Percentiles rank a stretch among this genome's conserved stretches.
phyloP scores from a whole-genome alignment of 345 rosid genomes.

The Hibiscus syriacus region DNA sequence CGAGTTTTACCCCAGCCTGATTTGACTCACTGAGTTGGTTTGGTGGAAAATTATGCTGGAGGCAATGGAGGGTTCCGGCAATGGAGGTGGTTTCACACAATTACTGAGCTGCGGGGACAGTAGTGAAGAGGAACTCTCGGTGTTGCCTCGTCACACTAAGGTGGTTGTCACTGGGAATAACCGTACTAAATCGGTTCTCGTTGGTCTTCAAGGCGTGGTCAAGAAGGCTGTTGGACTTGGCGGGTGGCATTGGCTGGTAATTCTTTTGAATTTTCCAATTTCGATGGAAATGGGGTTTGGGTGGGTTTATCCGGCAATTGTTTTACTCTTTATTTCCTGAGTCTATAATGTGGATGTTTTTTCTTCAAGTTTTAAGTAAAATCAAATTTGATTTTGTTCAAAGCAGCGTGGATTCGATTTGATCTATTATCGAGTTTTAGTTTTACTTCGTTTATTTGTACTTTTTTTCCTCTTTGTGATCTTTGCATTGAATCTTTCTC shows the following conservation, averaged over 20 bases:
- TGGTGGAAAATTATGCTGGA: slow-evolving; percentile 45
- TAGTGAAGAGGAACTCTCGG: slow-evolving; percentile 87
- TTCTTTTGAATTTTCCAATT: not conserved
- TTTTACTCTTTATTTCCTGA: not conserved
- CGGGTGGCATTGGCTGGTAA: slow-evolving; percentile 99
- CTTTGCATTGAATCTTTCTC: not conserved
- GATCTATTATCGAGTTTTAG: not conserved
- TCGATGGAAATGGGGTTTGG: not conserved
- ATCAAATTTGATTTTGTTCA: not conserved
- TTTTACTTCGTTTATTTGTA: not conserved
- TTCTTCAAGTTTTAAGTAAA: not conserved
- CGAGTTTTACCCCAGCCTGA: not conserved
- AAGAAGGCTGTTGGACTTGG: slow-evolving; percentile 97
- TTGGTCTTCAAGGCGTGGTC: slow-evolving; percentile 91
- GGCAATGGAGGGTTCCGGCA: slow-evolving; percentile 58
- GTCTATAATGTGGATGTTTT: not conserved
- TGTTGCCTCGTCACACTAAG: slow-evolving; percentile 90
- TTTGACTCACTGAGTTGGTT: slow-evolving; percentile 6
- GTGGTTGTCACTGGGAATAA: slow-evolving; percentile 95
- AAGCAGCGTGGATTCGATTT: slow-evolving; percentile 27
- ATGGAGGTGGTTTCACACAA: slow-evolving; percentile 67
- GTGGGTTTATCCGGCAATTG: not conserved
- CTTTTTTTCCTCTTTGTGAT: not conserved
- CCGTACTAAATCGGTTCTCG: slow-evolving; percentile 92
- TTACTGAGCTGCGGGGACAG: slow-evolving; percentile 71